phyloP scores from a whole-genome alignment of 257 asterid species.

The Phtheirospermum japonicum region DNA sequence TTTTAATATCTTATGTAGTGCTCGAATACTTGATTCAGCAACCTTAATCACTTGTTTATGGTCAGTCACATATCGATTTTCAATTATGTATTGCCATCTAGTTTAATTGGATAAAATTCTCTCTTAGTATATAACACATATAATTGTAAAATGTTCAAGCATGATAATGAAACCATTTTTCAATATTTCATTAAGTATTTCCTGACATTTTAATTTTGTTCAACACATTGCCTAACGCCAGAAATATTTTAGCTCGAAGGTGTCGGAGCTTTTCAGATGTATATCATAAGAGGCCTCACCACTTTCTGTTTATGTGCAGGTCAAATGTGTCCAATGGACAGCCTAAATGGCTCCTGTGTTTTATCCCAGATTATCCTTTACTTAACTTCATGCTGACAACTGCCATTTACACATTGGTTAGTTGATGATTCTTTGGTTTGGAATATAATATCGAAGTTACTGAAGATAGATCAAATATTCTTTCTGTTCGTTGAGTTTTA shows the following conservation, averaged over 20 bases:
- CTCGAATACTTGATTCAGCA: background rate
- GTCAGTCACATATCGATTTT: background rate
- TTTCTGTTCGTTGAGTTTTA: constrained; percentile 7
- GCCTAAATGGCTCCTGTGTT: constrained; percentile 91
- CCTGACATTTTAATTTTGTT: constrained; percentile 7
- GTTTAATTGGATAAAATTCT: background rate
- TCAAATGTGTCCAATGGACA: constrained; percentile 89
- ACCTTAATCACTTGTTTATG: constrained; percentile 7
- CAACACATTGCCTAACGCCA: background rate
- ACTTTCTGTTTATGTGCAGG: constrained; percentile 43
- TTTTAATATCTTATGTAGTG: background rate
- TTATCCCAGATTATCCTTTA: constrained; percentile 93
- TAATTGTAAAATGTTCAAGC: background rate
- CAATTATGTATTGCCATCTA: background rate
- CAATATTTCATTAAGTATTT: constrained; percentile 6
- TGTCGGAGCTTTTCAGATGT: constrained; percentile 11
- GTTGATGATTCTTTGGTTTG: constrained; percentile 24
- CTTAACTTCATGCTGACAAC: constrained; percentile 95
- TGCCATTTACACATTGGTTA: constrained; percentile 75
- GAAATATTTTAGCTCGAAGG: background rate
- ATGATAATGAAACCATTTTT: background rate
- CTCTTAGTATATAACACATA: background rate
- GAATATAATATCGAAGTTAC: constrained; percentile 10
- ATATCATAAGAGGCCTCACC: constrained; percentile 18
- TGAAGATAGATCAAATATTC: constrained; percentile 1